Evolutionary conservation across 495 filamentous ascomycete genomes (phyloP), one percentile per base, ranked within the genome.

Genomic region (Penicillium angulare): DNA sequence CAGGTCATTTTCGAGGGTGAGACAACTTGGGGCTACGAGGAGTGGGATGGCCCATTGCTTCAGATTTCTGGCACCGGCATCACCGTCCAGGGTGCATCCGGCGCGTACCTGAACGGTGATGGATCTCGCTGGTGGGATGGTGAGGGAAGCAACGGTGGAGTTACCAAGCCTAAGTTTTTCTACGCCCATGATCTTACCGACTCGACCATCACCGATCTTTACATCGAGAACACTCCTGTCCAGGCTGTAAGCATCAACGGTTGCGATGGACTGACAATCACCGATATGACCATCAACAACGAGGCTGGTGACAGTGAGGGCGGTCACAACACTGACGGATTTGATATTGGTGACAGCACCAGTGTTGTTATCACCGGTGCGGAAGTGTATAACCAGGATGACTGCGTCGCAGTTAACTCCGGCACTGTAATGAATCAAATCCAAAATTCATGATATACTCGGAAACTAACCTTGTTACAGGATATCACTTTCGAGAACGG

Each of bases 311-410:
- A 82, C 43, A 53, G 39, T 3, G 53, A 53, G 13, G 63, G 66
- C 10, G 84, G 78, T 7, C 79, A 84, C 50, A 88, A 87, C 65
- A 86, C 85, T 3, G 85, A 88, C 55, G 85, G 73, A 4, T 88
- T 87, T 59, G 85, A 87, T 50, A 71, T 88, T 50, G 77, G 82
- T 7, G 58, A 54, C 1, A 76, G 70, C 3, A 72, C 66, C 20
- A 67, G 73, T n/a, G 68, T 86, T n/a, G 75, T 67, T 20, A 85
- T 87, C 52, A 69, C 65, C 12, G 71, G 73, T 15, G 77, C 79
- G 10, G 79, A 61, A 23, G 75, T 86, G 3, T 72, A 80, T 47
- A 86, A 81, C 57, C 84, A 87, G 60, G 84, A 86, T 52, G 84
- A 87, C 56, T 87, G 84, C 55, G 63, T 86, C 12, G 84, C 84